These are phyloP conservation scores for Leishmania mexicana DNA, from an alignment of 208 protist genomes.

Conservation along the genomic window DNA sequence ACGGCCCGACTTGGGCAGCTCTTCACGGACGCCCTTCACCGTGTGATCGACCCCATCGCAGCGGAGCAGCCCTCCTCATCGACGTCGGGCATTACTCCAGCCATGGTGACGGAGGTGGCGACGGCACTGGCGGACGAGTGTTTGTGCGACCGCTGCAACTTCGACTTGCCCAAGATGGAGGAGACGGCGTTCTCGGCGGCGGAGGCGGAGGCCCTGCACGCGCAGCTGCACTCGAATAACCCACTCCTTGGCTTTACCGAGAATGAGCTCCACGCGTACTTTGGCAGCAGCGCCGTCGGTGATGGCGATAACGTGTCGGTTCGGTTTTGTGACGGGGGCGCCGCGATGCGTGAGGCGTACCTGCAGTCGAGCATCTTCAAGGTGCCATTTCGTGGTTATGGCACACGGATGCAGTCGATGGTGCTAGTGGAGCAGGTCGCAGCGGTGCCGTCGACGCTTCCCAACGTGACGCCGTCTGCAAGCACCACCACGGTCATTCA, in stretches of 20 bases:
- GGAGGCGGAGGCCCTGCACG: conserved; percentile 14
- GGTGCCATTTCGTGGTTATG: conserved; percentile 20
- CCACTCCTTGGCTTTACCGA: conserved; percentile 40
- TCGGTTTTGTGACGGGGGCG: conserved; percentile 19
- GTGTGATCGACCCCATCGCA: conserved; percentile 18
- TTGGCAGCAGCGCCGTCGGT: conserved; percentile 4
- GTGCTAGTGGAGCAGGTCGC: conserved; percentile 49
- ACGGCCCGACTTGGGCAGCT: conserved; percentile 28
- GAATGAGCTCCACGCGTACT: conserved; percentile 30
- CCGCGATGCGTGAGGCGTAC: conserved; percentile 27
- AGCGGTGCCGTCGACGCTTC: not conserved
- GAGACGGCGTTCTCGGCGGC: not conserved
- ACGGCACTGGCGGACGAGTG: conserved; percentile 39
- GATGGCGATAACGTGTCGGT: not conserved
- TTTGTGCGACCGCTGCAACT: conserved; percentile 40
- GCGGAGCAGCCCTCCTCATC: not conserved
- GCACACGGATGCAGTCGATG: conserved; percentile 58
- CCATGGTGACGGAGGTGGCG: conserved; percentile 28
- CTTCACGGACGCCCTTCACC: conserved; percentile 30
- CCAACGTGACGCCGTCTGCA: too few relatives aligned
- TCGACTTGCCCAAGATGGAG: conserved; percentile 39
- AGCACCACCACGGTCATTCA: conserved; percentile 24
- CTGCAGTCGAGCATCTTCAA: conserved; percentile 52
- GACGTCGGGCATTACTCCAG: not conserved
- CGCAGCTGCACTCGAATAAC: conserved; percentile 35